Evolutionary conservation across 2,329 filamentous ascomycete genomes (phyloP).

Genomic region (Diplodia corticola): DNA sequence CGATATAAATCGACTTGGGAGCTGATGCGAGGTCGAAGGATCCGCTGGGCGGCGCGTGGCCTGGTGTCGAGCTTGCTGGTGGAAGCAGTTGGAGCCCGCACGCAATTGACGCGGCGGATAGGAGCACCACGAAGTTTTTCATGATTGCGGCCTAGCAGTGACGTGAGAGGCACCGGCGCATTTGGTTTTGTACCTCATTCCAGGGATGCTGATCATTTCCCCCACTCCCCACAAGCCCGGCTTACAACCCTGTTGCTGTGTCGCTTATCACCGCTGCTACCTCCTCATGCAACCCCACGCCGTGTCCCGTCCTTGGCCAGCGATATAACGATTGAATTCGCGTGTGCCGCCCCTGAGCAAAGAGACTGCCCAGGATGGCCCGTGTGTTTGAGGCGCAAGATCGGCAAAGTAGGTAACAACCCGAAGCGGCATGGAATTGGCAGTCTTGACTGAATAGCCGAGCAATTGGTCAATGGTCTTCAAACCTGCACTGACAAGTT

Average conservation of each 20-base stretch:
- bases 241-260: neutral
- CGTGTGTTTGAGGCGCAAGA: neutral
- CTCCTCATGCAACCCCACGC: slow-evolving; percentile 2
- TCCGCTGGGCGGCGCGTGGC: slow-evolving; percentile 23
- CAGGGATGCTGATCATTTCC: slow-evolving; percentile 14
- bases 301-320: neutral
- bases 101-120: slow-evolving; percentile 22
- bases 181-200: slow-evolving; percentile 4
- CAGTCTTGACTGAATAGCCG: neutral
- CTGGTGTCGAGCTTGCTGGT: slow-evolving; percentile 35
- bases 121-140: neutral
- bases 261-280: slow-evolving; percentile 8
- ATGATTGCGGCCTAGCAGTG: neutral
- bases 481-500: too few relatives aligned
- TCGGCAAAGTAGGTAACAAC: neutral
- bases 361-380: neutral
- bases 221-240: neutral
- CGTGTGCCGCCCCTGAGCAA: neutral
- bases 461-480: neutral
- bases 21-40: slow-evolving; percentile 30
- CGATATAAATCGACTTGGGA: slow-evolving; percentile 45
- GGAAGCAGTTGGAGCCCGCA: slow-evolving; percentile 44
- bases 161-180: neutral
- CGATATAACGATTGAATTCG: neutral
- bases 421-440: neutral